Percentiles rank a stretch among this genome's conserved stretches.
phyloP scores from a whole-genome alignment of 2,329 filamentous ascomycete genomes.

The Westerdykella ornata region DNA sequence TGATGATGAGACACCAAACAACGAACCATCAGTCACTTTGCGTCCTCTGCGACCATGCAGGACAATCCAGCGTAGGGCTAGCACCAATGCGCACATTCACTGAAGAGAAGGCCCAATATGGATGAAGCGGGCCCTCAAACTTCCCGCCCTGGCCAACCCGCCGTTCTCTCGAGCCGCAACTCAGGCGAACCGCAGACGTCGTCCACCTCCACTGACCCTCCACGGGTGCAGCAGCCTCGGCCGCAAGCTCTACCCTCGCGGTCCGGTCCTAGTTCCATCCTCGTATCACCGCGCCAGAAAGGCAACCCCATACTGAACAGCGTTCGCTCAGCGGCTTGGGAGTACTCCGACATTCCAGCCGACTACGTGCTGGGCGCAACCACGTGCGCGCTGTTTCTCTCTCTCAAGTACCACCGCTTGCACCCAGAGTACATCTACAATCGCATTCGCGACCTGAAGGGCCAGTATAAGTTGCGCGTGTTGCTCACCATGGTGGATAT shows the following conservation, averaged over 20 bases:
- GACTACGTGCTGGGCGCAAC: constrained; percentile 85
- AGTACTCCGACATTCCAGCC: constrained; percentile 92
- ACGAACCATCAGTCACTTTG: no score
- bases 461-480: constrained; percentile 79
- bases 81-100: constrained; percentile 5
- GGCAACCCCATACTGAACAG: constrained; percentile 86
- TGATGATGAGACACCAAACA: no score
- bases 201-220: constrained; percentile 12
- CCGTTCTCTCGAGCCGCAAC: background rate
- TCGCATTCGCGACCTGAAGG: constrained; percentile 75
- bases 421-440: constrained; percentile 98
- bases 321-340: constrained; percentile 80
- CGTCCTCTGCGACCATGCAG: background rate
- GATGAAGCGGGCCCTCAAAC: constrained; percentile 22
- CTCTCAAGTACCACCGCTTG: constrained; percentile 91
- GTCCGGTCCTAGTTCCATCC: constrained; percentile 65
- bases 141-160: background rate
- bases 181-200: background rate
- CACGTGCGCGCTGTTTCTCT: constrained; percentile 87
- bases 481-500: constrained; percentile 92
- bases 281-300: constrained; percentile 87
- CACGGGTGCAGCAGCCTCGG: constrained; percentile 71
- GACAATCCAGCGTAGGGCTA: background rate
- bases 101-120: constrained; percentile 20
- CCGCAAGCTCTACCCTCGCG: constrained; percentile 73